A percentile compares a stretch with the other conserved stretches of the same genome.
phyloP scores from a whole-genome alignment of 352 stramenopile genomes.

The Aphanomyces euteiches region DNA sequence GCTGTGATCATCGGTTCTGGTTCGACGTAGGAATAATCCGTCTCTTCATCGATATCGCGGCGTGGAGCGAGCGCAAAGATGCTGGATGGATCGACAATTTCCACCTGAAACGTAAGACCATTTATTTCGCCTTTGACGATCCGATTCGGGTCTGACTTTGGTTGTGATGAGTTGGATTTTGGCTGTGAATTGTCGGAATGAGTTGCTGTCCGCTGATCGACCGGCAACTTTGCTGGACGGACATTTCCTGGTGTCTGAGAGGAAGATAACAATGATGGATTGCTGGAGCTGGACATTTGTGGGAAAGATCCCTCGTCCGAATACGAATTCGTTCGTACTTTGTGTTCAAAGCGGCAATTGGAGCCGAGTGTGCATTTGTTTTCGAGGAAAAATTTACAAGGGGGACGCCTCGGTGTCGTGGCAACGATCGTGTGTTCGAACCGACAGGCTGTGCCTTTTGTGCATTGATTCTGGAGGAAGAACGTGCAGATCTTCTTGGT shows the following conservation, averaged over 20 bases:
- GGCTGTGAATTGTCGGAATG: conserved; percentile 7
- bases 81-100: conserved; percentile 23
- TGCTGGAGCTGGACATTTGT: neutral
- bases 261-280: neutral
- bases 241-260: neutral
- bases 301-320: neutral
- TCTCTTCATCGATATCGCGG: conserved; percentile 38
- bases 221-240: neutral
- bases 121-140: conserved; percentile 30
- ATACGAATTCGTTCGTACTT: neutral
- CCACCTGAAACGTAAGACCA: conserved; percentile 21
- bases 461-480: conserved; percentile 63
- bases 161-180: neutral
- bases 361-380: conserved; percentile 57
- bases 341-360: conserved; percentile 66
- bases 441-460: conserved; percentile 35
- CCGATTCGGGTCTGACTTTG: conserved; percentile 22
- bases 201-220: neutral
- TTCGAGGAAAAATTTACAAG: conserved; percentile 72
- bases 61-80: neutral
- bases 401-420: neutral
- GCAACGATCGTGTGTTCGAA: conserved; percentile 23
- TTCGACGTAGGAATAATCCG: conserved; percentile 29
- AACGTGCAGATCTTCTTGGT: conserved; percentile 51
- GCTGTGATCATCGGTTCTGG: conserved; percentile 15